A percentile compares a stretch with the other conserved stretches of the same genome.
Conservation (phyloP, 2,329 filamentous ascomycete species). For the Epichloe aotearoae region DNA sequence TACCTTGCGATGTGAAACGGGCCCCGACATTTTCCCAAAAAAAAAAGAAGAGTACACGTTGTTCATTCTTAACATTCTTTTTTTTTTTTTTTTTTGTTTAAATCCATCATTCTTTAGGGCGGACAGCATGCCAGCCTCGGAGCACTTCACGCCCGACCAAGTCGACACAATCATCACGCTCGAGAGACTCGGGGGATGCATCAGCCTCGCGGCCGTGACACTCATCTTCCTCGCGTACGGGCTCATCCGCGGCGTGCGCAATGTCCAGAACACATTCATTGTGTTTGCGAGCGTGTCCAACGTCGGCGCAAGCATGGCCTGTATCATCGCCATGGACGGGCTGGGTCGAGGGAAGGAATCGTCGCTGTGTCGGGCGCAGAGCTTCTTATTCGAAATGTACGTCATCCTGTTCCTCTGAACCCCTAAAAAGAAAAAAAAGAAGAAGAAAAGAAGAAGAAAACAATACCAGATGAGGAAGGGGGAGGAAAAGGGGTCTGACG, state of each 20-base stretch:
- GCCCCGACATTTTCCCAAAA: too few relatives aligned
- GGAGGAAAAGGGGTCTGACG: too few relatives aligned
- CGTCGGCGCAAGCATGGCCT: constrained; percentile 47
- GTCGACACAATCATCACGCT: constrained; percentile 30
- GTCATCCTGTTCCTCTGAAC: constrained; percentile 19
- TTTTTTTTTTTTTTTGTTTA: too few relatives aligned
- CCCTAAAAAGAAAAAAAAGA: fast-evolving
- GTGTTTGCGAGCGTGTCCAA: constrained; percentile 48
- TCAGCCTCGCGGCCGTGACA: constrained; percentile 38
- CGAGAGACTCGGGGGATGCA: constrained; percentile 41
- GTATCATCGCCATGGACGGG: constrained; percentile 56
- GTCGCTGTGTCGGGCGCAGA: constrained; percentile 47
- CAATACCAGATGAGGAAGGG: too few relatives aligned
- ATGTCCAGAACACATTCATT: constrained; percentile 49
- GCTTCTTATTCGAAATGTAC: constrained; percentile 54
- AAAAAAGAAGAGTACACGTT: too few relatives aligned
- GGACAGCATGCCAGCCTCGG: background rate
- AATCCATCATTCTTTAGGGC: too few relatives aligned
- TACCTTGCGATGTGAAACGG: too few relatives aligned
- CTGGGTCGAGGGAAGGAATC: constrained; percentile 39
- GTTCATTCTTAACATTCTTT: too few relatives aligned
- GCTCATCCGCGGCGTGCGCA: constrained; percentile 37
- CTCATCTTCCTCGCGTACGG: constrained; percentile 40
- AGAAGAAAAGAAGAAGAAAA: too few relatives aligned
- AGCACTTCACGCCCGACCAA: constrained; percentile 22